A percentile compares a stretch with the other conserved stretches of the same genome.
These are phyloP conservation scores for Ceratocystis papillata DNA, from an alignment of 2,329 filamentous ascomycete genomes.

Conservation along the genomic window DNA sequence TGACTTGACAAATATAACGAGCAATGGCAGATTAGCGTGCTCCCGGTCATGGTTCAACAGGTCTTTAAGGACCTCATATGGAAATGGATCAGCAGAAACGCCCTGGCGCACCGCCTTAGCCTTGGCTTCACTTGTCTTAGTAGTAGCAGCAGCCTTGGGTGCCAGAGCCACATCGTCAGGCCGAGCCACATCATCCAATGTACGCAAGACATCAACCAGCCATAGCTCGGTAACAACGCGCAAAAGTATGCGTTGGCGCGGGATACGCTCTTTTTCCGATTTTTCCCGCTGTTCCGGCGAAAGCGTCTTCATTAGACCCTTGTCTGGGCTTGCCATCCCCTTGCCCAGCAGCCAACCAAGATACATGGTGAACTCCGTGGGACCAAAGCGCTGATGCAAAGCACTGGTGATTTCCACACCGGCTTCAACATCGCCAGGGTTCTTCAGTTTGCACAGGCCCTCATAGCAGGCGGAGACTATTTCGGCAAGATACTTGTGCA, in stretches of 20 bases:
- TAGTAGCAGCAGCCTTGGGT: conserved; percentile 35
- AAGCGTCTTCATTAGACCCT: conserved; percentile 65
- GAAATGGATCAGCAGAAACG: conserved; percentile 72
- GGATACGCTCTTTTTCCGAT: conserved; percentile 87
- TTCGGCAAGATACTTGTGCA: conserved; percentile 94
- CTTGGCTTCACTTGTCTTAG: conserved; percentile 53
- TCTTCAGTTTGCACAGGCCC: conserved; percentile 82
- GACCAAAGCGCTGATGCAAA: conserved; percentile 90
- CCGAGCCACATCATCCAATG: conserved; percentile 55
- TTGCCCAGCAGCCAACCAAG: conserved; percentile 87
- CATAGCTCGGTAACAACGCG: conserved; percentile 91
- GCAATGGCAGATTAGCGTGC: conserved; percentile 77
- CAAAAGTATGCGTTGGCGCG: conserved; percentile 73
- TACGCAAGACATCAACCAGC: conserved; percentile 80
- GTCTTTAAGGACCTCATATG: conserved; percentile 94
- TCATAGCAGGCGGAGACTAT: conserved; percentile 94
- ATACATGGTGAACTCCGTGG: conserved; percentile 78
- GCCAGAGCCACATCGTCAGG: conserved; percentile 55
- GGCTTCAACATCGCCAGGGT: conserved; percentile 79
- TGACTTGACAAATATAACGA: conserved; percentile 90
- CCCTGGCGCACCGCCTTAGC: conserved; percentile 47
- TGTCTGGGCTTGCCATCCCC: conserved; percentile 83
- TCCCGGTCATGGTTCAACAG: conserved; percentile 87
- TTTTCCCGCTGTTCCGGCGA: conserved; percentile 75
- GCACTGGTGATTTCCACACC: conserved; percentile 89